Evolutionary conservation across 2,329 filamentous ascomycete species (phyloP), one percentile per base, ranked within the genome.

Genomic region (Alternaria infectoria): DNA sequence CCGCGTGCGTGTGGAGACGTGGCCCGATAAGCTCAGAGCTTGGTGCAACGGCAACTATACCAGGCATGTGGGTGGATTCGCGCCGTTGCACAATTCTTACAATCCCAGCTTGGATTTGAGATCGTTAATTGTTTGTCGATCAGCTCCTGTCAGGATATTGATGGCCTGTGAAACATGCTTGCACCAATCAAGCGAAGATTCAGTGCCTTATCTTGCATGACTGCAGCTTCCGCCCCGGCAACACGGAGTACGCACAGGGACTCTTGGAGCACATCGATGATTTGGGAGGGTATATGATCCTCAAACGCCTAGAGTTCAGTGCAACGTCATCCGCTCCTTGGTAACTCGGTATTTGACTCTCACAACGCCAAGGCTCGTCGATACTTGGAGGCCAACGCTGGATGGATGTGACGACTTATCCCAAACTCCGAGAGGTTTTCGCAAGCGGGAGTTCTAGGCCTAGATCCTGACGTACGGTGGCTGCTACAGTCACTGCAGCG

Each of bases 201-300:
- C 56, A 71, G 52, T 68, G 66, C 66, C 69, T 77, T 75, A 75
- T 77, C 73, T 72, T 96, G 61, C 66, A 66, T 66, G 36, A 63
- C 36, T 32, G 43, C 25, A 50, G 32, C 23, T 12, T 45, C n/a
- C 21, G 21, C 50, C 17, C 25, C n/a, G 32, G 30, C 6, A 36
- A 30, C 19, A 59, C 9, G 7, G 15, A 15, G 44, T 50, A 28
- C 13, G 10, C 26, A 45, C 13, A 23, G 17, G 25, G 25, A 17
- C 28, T 50, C 45, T 46, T 47, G 21, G 32, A 9, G 23, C 19
- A 40, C 7, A 47, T 40, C 12, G 19, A 19, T 15, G 36, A 56
- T 47, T 10, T 62, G 44, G 23, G 44, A 52, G 45, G 43, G 17
- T 30, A 57, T 28, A 55, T 57, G 19, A 19, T 28, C 28, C 13